These are phyloP conservation scores for Phialophora verrucosa DNA, from an alignment of 2,329 filamentous ascomycete species.

Conservation along the genomic window DNA sequence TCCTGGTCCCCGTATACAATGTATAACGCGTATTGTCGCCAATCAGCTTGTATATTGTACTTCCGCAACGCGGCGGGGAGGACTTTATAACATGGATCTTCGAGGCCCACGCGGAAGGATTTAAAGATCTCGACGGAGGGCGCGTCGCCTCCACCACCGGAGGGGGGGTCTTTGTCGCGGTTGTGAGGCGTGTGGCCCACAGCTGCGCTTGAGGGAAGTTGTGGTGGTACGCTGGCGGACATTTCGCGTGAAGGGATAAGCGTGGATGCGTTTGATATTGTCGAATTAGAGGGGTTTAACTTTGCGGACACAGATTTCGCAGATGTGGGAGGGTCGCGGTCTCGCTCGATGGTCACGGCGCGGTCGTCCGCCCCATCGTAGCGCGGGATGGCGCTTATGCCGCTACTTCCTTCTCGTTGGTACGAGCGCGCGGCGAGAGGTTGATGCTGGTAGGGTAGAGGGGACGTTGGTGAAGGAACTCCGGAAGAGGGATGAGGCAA, in stretches of 20 bases:
- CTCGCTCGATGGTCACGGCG: constrained; percentile 41
- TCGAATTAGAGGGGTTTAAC: constrained; percentile 34
- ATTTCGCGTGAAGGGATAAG: constrained; percentile 35
- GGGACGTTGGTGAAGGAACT: constrained; percentile 54
- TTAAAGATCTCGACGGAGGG: constrained; percentile 92
- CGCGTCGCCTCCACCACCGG: constrained; percentile 38
- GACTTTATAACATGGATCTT: constrained; percentile 97
- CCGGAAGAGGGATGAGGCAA: constrained; percentile 61
- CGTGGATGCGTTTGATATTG: constrained; percentile 38
- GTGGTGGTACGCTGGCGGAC: constrained; percentile 37
- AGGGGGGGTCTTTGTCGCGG: constrained; percentile 8
- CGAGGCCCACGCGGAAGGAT: constrained; percentile 95
- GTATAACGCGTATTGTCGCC: constrained; percentile 95
- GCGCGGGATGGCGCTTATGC: constrained; percentile 39
- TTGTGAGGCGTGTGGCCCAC: constrained; percentile 30
- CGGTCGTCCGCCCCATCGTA: constrained; percentile 50
- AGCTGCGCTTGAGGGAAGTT: constrained; percentile 31
- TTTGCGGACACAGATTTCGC: constrained; percentile 36
- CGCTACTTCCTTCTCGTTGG: constrained; percentile 43
- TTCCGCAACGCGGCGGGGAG: constrained; percentile 94
- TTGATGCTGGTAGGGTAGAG: constrained; percentile 49
- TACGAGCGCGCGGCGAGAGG: constrained; percentile 54
- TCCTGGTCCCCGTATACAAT: constrained; percentile 99
- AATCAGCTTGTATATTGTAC: constrained; percentile 97
- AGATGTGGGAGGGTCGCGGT: constrained; percentile 42